Conservation (phyloP, 2,329 filamentous ascomycete species). For the Alternaria sp. region DNA sequence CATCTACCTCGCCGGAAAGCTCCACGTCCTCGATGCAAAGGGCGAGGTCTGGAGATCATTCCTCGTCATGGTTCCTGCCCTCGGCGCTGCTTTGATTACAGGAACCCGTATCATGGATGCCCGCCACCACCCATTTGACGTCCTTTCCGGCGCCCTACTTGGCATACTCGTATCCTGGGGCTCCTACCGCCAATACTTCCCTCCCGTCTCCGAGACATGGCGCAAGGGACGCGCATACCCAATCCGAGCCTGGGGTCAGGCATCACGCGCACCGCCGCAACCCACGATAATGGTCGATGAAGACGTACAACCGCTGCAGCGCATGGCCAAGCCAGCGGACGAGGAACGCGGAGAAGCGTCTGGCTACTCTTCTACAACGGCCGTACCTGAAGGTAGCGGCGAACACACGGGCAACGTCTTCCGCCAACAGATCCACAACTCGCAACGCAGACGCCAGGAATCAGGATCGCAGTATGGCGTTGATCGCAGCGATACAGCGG, state of each 20-base stretch:
- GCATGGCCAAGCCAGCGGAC: slow-evolving; percentile 35
- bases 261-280: slow-evolving; percentile 45
- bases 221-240: slow-evolving; percentile 65
- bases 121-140: slow-evolving; percentile 67
- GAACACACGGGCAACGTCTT: slow-evolving; percentile 45
- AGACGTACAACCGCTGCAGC: slow-evolving; percentile 40
- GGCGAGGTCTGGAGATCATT: slow-evolving; percentile 67
- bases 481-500: slow-evolving; percentile 40
- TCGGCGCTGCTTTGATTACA: slow-evolving; percentile 62
- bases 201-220: slow-evolving; percentile 61
- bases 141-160: slow-evolving; percentile 61
- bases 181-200: slow-evolving; percentile 66
- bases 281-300: slow-evolving; percentile 37
- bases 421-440: slow-evolving; percentile 47
- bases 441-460: slow-evolving; percentile 44
- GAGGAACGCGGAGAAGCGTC: slow-evolving; percentile 43
- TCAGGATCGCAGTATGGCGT: slow-evolving; percentile 31
- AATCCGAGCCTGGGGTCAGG: slow-evolving; percentile 61
- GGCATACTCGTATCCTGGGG: slow-evolving; percentile 61
- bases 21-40: slow-evolving; percentile 65
- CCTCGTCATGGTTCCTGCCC: slow-evolving; percentile 59
- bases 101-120: slow-evolving; percentile 68
- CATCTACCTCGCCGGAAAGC: slow-evolving; percentile 65
- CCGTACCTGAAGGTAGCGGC: slow-evolving; percentile 17
- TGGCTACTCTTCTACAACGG: slow-evolving; percentile 36